Base-by-base conservation (phyloP, 345 rosid species). In the Brassica juncea region DNA sequence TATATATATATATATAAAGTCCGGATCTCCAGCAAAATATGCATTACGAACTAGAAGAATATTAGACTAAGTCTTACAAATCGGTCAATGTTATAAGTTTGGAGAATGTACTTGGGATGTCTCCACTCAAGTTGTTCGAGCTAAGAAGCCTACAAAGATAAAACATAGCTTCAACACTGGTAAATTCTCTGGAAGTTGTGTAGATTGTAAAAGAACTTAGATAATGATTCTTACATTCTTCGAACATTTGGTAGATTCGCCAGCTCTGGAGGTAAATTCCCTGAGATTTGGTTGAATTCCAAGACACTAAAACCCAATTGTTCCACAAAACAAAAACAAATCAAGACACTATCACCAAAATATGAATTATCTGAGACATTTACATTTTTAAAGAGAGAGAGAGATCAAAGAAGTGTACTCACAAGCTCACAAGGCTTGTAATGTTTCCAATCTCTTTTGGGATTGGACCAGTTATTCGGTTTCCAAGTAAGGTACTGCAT, bases 361-460 rank as follows among this genome's bases (percentile, higher is more conserved):
- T 9, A 49, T 4, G 34, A 68, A 37, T 67, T 1, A 25, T 23
- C 16, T 16, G 54, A 80, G 57, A 58, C 6, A 58, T 66, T 32
- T 1, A 58, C 3, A 58, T 66, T n/a, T 0, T 9, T 1, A 5
- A 3, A 35, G 32, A 34, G 66, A n/a, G 57, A 57, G 15, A 9
- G 9, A 32, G 21, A 60, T 7, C 0, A 14, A 61, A 25, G 10
- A 73, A 69, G 32, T 32, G 65, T 54, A 57, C 91, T 84, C 69
- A 89, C 94, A 89, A 23, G 39, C 71, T 74, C 2, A 0, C 4
- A 54, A 89, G 91, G 74, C 72, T 87, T 71, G 75, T 23, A 58
- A 87, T 28, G 74, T 85, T 89, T 34, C 81, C 91, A 37, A 85
- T 47, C 74, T 86, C 87, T 84, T 80, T 78, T 1, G 93, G 93